Evolutionary conservation across 2,329 filamentous ascomycete species (phyloP).

Genomic region (Colletotrichum ledebouriae): DNA sequence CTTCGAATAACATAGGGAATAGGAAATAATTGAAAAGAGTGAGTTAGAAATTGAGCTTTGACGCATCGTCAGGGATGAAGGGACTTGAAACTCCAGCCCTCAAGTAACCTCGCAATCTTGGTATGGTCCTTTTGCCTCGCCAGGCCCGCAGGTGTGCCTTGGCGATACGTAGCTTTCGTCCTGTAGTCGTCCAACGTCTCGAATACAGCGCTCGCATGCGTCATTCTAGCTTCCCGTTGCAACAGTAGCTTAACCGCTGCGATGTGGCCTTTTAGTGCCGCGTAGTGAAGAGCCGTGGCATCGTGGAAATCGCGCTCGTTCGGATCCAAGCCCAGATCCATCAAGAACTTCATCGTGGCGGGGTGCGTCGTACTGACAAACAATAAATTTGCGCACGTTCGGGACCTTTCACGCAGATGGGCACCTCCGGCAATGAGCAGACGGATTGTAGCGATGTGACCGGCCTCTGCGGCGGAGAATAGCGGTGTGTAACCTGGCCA

Average conservation of each 20-base stretch:
- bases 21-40: neutral
- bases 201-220: slow-evolving; percentile 45
- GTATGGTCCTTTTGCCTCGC: slow-evolving; percentile 45
- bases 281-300: slow-evolving; percentile 48
- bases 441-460: slow-evolving; percentile 45
- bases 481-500: slow-evolving; percentile 47
- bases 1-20: slow-evolving; percentile 9
- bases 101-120: slow-evolving; percentile 41
- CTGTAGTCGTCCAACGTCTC: slow-evolving; percentile 43
- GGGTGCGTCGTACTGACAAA: slow-evolving; percentile 42
- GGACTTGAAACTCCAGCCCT: slow-evolving; percentile 40
- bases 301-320: slow-evolving; percentile 46
- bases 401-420: slow-evolving; percentile 41
- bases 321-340: slow-evolving; percentile 43
- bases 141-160: slow-evolving; percentile 46
- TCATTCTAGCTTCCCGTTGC: slow-evolving; percentile 43
- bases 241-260: slow-evolving; percentile 48
- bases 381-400: slow-evolving; percentile 44
- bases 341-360: slow-evolving; percentile 44
- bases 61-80: neutral
- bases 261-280: slow-evolving; percentile 44
- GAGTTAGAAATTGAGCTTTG: neutral
- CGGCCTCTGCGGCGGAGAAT: slow-evolving; percentile 47
- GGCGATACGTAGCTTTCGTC: slow-evolving; percentile 43
- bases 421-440: slow-evolving; percentile 46